A percentile compares a stretch with the other conserved stretches of the same genome.
Conservation (phyloP, 1,284 basidiomycete species). For the Boletus mariae region DNA sequence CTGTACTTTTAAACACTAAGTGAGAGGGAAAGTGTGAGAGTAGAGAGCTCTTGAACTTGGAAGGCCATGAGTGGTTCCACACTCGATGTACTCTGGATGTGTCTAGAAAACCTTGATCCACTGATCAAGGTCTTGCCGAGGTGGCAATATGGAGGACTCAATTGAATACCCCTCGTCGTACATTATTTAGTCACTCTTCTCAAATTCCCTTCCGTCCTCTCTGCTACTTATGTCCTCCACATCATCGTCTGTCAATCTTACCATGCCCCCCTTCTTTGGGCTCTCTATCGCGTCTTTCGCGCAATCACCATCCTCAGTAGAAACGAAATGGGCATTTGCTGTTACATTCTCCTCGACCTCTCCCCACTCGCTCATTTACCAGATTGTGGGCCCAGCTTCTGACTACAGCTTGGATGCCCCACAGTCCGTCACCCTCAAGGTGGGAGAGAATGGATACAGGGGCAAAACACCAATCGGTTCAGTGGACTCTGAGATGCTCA, state of each 20-base stretch:
- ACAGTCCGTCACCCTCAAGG: slow-evolving; percentile 32
- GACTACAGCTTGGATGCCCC: slow-evolving; percentile 32
- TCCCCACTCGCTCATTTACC: slow-evolving; percentile 29
- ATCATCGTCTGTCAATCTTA: neutral
- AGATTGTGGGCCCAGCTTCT: slow-evolving; percentile 24
- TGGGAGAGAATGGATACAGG: slow-evolving; percentile 28
- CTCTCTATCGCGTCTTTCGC: slow-evolving; percentile 29
- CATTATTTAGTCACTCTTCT: neutral
- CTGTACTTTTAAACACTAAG: too few relatives aligned
- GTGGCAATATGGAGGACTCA: too few relatives aligned
- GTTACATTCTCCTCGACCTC: slow-evolving; percentile 29
- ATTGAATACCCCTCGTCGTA: too few relatives aligned
- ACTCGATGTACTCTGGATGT: too few relatives aligned
- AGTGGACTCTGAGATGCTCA: slow-evolving; percentile 30
- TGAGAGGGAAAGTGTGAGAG: too few relatives aligned
- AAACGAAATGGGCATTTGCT: slow-evolving; percentile 27
- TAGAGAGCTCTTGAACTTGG: too few relatives aligned
- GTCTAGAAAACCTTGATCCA: too few relatives aligned
- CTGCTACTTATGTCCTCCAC: neutral
- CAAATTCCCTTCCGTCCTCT: neutral
- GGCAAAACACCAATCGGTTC: slow-evolving; percentile 23
- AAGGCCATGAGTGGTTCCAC: too few relatives aligned
- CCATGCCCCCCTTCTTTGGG: slow-evolving; percentile 34
- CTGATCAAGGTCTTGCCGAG: neutral
- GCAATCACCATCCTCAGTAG: slow-evolving; percentile 15